Conservation (phyloP, 352 stramenopile genomes). For the Pythium vanterpoolii region DNA sequence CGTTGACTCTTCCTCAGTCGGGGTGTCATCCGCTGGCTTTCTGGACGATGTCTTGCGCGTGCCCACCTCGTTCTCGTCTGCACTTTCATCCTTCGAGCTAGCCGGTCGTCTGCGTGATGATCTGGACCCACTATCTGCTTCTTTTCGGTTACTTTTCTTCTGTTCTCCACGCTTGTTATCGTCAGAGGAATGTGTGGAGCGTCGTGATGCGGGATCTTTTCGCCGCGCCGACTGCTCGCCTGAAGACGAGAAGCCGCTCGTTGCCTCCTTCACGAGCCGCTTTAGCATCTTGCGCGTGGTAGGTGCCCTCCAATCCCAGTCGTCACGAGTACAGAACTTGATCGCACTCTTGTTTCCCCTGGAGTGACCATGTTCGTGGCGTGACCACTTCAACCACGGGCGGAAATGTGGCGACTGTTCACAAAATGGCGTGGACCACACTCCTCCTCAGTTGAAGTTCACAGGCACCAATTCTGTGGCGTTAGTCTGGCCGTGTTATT, state of each 20-base stretch:
- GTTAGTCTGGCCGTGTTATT: background rate
- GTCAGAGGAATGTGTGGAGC: background rate
- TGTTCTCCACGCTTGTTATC: constrained; percentile 3
- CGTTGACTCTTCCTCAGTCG: constrained; percentile 8
- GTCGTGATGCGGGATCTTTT: constrained; percentile 9
- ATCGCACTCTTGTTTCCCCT: background rate
- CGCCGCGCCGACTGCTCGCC: constrained; percentile 18
- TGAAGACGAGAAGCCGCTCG: constrained; percentile 24
- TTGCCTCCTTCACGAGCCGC: constrained; percentile 28
- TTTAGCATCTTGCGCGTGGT: constrained; percentile 25
- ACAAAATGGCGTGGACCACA: background rate
- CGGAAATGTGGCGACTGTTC: background rate
- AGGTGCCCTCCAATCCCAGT: background rate
- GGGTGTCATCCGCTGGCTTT: constrained; percentile 3
- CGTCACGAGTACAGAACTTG: background rate
- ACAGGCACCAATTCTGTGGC: background rate
- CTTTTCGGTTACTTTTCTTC: constrained; percentile 2
- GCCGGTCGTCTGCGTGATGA: background rate
- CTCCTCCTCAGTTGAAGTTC: background rate
- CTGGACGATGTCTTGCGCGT: background rate
- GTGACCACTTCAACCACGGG: background rate
- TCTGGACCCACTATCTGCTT: background rate
- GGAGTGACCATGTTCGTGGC: background rate
- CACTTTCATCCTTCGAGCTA: background rate
- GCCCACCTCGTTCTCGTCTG: background rate